A percentile compares a stretch with the other conserved stretches of the same genome.
These are phyloP conservation scores for Ascochyta clinopodiicola DNA, from an alignment of 2,329 filamentous ascomycete species.

Conservation along the genomic window DNA sequence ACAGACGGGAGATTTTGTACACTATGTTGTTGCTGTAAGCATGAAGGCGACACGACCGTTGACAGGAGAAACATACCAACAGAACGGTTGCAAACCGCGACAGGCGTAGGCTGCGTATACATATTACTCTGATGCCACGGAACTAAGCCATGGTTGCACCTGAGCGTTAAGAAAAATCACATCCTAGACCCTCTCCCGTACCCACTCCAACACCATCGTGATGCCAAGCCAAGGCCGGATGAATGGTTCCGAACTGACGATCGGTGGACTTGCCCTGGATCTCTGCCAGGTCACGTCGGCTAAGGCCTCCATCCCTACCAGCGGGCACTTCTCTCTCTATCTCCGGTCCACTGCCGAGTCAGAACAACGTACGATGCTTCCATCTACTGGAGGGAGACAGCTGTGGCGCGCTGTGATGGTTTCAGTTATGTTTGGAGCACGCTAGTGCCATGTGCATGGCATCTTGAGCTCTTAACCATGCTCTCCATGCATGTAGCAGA, in stretches of 20 bases:
- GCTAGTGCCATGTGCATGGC: slow-evolving; percentile 4
- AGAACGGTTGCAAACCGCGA: neutral
- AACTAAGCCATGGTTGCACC: slow-evolving; percentile 13
- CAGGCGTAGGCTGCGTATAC: slow-evolving; percentile 15
- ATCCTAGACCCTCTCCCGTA: slow-evolving; percentile 19
- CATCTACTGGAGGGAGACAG: neutral
- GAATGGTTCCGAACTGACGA: slow-evolving; percentile 21
- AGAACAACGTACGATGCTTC: neutral
- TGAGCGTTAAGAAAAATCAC: slow-evolving; percentile 13
- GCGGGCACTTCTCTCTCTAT: neutral
- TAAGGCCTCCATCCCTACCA: neutral
- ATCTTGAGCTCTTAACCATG: neutral
- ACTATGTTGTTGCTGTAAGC: neutral
- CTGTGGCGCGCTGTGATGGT: slow-evolving; percentile 10
- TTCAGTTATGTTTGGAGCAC: slow-evolving; percentile 14
- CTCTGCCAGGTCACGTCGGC: neutral
- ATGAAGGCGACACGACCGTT: neutral
- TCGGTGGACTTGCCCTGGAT: slow-evolving; percentile 22
- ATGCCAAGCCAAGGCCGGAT: slow-evolving; percentile 28
- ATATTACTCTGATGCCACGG: slow-evolving; percentile 6
- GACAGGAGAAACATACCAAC: slow-evolving; percentile 4
- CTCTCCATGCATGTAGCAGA: neutral
- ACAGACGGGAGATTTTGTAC: neutral
- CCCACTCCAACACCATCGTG: slow-evolving; percentile 20
- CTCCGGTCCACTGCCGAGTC: slow-evolving; percentile 3